Evolutionary conservation across 1,139 yeast species (phyloP), one percentile per base, ranked within the genome.

Genomic region (Lizanozyma gosingica): DNA sequence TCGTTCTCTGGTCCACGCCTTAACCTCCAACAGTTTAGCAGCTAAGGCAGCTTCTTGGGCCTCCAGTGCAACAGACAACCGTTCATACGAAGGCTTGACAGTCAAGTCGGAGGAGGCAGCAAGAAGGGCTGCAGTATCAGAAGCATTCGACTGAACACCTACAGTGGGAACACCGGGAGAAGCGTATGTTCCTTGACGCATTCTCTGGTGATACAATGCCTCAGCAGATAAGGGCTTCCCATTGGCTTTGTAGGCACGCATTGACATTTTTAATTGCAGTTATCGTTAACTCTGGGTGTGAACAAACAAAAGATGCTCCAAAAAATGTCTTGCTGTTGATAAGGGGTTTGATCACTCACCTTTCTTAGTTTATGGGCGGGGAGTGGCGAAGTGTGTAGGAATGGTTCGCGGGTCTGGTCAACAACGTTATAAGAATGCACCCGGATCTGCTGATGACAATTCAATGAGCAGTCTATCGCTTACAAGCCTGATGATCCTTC

Each of bases 121-220:
- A 47, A 80, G 65, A 41, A 80, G 65, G 0, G 92, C 92, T 37
- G 94, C 94, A 3, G 84, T 76, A 55, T 81, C 88, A 11, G 86
- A 76, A 29, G 88, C 88, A 40, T 68, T 67, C 43, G 76, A 67
- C 51, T 73, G 73, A 42, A 85, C 92, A 14, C 97, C 96, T 3
- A 84, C 73, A 14, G 74, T 62, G 3, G 80, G 77, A 40, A 67
- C 70, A 11, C 85, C 80, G 2, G 96, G 96, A 41, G 78, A 70
- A 48, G 75, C 73, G 61, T 71, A 86, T 40, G 80, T 70, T 35
- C 95, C 95, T 53, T 81, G 83, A 53, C 76, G 83, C 55, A 82
- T 63, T 53, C 82, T 82, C 47, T 87, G 90, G 50, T 80, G 82
- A 63, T 85, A 86, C 41, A 80, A 60, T 3, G 94, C 94, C 56